Conservation (phyloP, 2,329 filamentous ascomycete species). For the Cladophialophora psammophila region DNA sequence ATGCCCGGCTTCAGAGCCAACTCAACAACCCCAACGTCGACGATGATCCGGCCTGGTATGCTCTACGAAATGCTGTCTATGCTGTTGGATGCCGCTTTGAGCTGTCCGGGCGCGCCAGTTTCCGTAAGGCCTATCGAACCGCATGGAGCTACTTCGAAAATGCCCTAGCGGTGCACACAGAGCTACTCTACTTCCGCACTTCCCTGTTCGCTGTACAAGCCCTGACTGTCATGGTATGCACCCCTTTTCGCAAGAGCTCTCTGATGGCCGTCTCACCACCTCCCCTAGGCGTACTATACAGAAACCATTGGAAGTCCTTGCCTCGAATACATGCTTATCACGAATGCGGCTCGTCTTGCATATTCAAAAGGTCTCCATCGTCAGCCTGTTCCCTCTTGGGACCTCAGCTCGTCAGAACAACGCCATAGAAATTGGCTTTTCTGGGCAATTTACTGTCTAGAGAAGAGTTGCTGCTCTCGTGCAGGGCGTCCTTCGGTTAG, state of each 20-base stretch:
- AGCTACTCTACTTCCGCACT: slow-evolving; percentile 5
- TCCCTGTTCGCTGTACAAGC: slow-evolving; percentile 9
- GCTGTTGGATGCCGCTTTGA: slow-evolving; percentile 13
- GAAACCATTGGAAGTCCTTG: slow-evolving; percentile 17
- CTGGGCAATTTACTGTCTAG: slow-evolving; percentile 20
- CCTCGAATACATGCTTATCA: slow-evolving; percentile 14
- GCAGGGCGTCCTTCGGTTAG: slow-evolving; percentile 21
- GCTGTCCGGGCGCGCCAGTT: neutral
- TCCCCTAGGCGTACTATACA: slow-evolving; percentile 13
- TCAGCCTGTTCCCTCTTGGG: neutral
- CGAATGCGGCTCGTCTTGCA: slow-evolving; percentile 11
- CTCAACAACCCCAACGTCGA: neutral
- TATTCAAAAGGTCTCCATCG: slow-evolving; percentile 17
- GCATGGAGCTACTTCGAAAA: slow-evolving; percentile 17
- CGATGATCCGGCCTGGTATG: slow-evolving; percentile 16
- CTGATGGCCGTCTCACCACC: neutral
- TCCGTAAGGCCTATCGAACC: slow-evolving; percentile 1
- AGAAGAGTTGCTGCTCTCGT: slow-evolving; percentile 18
- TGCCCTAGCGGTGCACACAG: slow-evolving; percentile 13
- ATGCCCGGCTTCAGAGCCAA: slow-evolving; percentile 4
- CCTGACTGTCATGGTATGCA: slow-evolving; percentile 14
- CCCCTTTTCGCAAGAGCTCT: neutral
- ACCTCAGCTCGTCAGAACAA: neutral
- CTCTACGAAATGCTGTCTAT: slow-evolving; percentile 15
- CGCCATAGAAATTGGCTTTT: slow-evolving; percentile 10